Conservation (phyloP, 2,329 filamentous ascomycete genomes). For the Fusarium tanahbumbuense region DNA sequence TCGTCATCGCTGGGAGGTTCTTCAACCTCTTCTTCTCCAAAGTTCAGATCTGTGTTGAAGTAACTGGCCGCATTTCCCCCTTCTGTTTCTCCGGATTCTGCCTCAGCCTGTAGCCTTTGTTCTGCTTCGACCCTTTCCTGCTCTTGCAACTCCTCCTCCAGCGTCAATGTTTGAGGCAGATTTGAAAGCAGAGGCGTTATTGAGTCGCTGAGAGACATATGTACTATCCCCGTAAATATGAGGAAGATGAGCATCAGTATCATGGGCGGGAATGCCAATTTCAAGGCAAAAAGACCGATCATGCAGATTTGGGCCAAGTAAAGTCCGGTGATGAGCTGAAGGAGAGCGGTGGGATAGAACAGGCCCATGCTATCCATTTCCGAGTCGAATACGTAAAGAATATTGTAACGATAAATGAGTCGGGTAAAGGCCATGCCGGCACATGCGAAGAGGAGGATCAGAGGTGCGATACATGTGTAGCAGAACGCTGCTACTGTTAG, state of each 20-base stretch:
- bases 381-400: slow-evolving; percentile 87
- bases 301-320: slow-evolving; percentile 87
- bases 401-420: slow-evolving; percentile 88
- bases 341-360: slow-evolving; percentile 86
- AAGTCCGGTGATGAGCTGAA: slow-evolving; percentile 85
- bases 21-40: slow-evolving; percentile 51
- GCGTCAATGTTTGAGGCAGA: slow-evolving; percentile 77
- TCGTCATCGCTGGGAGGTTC: slow-evolving; percentile 47
- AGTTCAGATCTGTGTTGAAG: slow-evolving; percentile 51
- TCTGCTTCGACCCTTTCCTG: slow-evolving; percentile 62
- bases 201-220: slow-evolving; percentile 78
- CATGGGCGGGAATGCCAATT: slow-evolving; percentile 73
- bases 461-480: slow-evolving; percentile 87
- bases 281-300: slow-evolving; percentile 84
- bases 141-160: slow-evolving; percentile 62
- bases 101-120: slow-evolving; percentile 39
- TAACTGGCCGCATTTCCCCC: slow-evolving; percentile 50
- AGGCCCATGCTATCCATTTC: slow-evolving; percentile 88
- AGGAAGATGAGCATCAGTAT: slow-evolving; percentile 81
- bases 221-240: slow-evolving; percentile 80
- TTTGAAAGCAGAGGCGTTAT: slow-evolving; percentile 81
- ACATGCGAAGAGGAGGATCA: slow-evolving; percentile 85
- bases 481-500: slow-evolving; percentile 70
- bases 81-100: slow-evolving; percentile 35
- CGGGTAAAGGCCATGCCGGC: slow-evolving; percentile 85